Evolutionary conservation across 257 asterid genomes (phyloP).

Genomic region (Echites panduratus): DNA sequence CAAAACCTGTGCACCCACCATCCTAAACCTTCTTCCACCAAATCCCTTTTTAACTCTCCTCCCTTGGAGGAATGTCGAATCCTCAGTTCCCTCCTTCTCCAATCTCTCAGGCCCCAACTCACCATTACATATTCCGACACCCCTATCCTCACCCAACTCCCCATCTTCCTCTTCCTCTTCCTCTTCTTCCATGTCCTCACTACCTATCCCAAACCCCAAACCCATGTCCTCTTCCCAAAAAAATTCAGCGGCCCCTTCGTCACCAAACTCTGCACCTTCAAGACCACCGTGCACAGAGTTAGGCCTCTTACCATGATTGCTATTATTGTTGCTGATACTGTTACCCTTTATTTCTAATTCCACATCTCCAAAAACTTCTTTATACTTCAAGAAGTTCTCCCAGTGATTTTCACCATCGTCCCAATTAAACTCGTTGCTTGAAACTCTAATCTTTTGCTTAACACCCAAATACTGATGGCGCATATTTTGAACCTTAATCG

Average conservation of each 20-base stretch:
- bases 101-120: conserved; percentile 30
- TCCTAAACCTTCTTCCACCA: conserved; percentile 42
- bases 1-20: conserved; percentile 50
- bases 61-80: conserved; percentile 23
- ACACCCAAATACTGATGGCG: conserved; percentile 96
- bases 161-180: conserved; percentile 34
- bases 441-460: conserved; percentile 76
- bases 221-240: conserved; percentile 20
- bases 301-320: not conserved
- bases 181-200: conserved; percentile 49
- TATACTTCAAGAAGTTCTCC: conserved; percentile 85
- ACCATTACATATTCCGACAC: conserved; percentile 21
- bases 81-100: conserved; percentile 30
- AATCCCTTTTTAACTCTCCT: conserved; percentile 34
- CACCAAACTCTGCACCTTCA: conserved; percentile 27
- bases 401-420: conserved; percentile 82
- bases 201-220: conserved; percentile 45
- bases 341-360: conserved; percentile 41
- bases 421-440: conserved; percentile 69
- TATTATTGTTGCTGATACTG: conserved; percentile 1
- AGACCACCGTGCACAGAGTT: conserved; percentile 4
- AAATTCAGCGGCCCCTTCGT: conserved; percentile 30
- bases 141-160: conserved; percentile 25
- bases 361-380: conserved; percentile 85
- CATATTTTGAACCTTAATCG: conserved; percentile 94